Conservation (phyloP, 23 red algal genomes). For the Gracilariopsis chorda region DNA sequence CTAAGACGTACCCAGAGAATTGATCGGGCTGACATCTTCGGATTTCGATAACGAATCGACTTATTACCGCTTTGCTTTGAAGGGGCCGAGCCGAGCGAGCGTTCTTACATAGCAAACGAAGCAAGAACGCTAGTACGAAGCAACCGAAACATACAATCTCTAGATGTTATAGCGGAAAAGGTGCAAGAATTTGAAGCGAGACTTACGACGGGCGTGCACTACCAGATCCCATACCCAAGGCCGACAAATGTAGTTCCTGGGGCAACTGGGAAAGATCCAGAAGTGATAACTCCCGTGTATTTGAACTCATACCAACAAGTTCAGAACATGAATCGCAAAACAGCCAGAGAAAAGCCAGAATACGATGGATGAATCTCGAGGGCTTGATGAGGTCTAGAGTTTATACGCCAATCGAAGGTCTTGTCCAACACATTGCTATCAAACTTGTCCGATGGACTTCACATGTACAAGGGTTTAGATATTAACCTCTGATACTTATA, state of each 20-base stretch:
- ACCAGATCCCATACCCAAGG: slow-evolving; percentile 61
- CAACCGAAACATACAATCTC: not conserved
- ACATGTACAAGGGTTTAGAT: too few species aligned
- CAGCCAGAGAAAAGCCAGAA: not conserved
- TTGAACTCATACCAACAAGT: slow-evolving; percentile 38
- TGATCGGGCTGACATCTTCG: too few species aligned
- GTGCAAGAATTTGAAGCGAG: slow-evolving; percentile 48
- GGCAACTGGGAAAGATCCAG: slow-evolving; percentile 54
- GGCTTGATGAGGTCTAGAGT: too few species aligned
- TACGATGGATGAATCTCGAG: too few species aligned
- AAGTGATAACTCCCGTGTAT: slow-evolving; percentile 55
- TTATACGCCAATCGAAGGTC: too few species aligned
- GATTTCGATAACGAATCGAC: too few species aligned
- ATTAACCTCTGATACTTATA: too few species aligned
- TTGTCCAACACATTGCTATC: too few species aligned
- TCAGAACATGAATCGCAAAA: not conserved
- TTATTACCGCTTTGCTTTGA: not conserved
- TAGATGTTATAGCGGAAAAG: slow-evolving; percentile 30
- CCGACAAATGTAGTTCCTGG: slow-evolving; percentile 51
- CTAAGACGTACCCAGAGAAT: too few species aligned
- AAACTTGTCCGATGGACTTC: too few species aligned
- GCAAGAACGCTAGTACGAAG: slow-evolving; percentile 22
- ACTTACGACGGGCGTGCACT: slow-evolving; percentile 51
- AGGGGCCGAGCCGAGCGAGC: slow-evolving; percentile 34
- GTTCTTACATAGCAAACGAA: slow-evolving; percentile 42